A percentile compares a stretch with the other conserved stretches of the same genome.
These are phyloP conservation scores for Simmondsia chinensis DNA, from an alignment of 148 eudicot genomes.

Conservation along the genomic window DNA sequence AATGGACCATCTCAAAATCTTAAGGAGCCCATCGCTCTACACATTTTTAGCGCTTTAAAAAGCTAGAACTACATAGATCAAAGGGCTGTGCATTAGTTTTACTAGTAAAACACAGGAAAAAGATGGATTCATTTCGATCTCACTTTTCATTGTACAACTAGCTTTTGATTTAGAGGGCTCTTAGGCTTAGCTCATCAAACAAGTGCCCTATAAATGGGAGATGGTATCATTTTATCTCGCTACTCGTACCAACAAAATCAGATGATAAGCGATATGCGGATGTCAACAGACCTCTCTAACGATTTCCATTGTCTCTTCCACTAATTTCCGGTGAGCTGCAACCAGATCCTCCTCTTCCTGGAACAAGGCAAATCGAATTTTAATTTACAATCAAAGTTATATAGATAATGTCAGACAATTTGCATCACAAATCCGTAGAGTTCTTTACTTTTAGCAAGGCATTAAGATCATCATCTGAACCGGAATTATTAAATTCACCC, in stretches of 20 bases:
- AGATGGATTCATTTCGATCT: too few relatives aligned
- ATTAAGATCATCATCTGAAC: slow-evolving; percentile 49
- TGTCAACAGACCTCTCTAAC: slow-evolving; percentile 47
- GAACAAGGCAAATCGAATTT: slow-evolving; percentile 4
- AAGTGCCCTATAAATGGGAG: too few relatives aligned
- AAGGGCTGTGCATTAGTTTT: too few relatives aligned
- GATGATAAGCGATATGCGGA: not conserved
- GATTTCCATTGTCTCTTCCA: slow-evolving; percentile 60
- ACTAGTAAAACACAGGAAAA: too few relatives aligned
- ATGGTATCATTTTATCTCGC: too few relatives aligned
- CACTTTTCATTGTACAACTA: too few relatives aligned
- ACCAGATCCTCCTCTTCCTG: slow-evolving; percentile 76
- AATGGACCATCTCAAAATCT: too few relatives aligned
- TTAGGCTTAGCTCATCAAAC: too few relatives aligned
- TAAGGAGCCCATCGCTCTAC: too few relatives aligned
- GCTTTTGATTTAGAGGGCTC: too few relatives aligned
- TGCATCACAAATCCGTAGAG: not conserved
- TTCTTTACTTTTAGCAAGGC: slow-evolving; percentile 41
- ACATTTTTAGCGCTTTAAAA: too few relatives aligned
- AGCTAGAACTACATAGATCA: too few relatives aligned
- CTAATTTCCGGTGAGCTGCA: slow-evolving; percentile 47
- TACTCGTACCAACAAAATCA: not conserved
- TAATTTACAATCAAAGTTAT: not conserved
- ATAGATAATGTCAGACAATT: not conserved
- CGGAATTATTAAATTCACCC: slow-evolving; percentile 8